A percentile compares a stretch with the other conserved stretches of the same genome.
Evolutionary conservation across 176 grass and related monocot species (phyloP).

Genomic region (Aegilops tauschii): DNA sequence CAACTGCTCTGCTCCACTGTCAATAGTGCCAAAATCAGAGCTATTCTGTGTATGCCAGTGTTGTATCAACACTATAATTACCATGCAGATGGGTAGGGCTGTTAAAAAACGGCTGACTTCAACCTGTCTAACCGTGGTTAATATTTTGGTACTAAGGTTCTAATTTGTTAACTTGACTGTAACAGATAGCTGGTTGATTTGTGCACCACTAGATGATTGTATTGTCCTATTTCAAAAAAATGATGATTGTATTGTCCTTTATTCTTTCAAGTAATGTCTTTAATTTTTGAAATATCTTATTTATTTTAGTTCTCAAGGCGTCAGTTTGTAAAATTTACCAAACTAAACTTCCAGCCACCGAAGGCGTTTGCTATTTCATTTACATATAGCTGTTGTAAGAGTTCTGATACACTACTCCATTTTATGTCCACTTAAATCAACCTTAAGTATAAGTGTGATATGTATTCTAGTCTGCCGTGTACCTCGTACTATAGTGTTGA

Average conservation of each 20-base stretch:
- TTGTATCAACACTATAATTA: constrained; percentile 16
- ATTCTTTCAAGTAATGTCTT: too few species aligned
- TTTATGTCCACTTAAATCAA: not conserved
- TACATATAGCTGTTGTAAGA: constrained; percentile 2
- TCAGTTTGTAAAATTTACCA: constrained; percentile 5
- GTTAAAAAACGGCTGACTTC: not conserved
- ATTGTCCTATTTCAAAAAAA: too few species aligned
- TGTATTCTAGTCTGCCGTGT: not conserved
- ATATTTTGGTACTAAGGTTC: not conserved
- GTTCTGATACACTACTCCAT: not conserved
- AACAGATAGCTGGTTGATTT: constrained; percentile 17
- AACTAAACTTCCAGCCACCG: not conserved
- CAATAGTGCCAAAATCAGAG: constrained; percentile 1
- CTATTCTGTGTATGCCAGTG: not conserved
- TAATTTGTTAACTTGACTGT: constrained; percentile 8
- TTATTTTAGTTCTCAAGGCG: not conserved
- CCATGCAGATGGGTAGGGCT: not conserved
- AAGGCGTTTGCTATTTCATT: constrained; percentile 9
- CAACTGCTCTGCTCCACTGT: constrained; percentile 36
- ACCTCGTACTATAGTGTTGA: not conserved
- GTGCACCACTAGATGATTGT: constrained; percentile 21
- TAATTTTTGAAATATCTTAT: not conserved
- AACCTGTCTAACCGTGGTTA: not conserved
- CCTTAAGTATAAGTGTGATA: not conserved
- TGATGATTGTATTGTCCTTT: constrained; percentile 1